Evolutionary conservation across 306 rosid genomes (phyloP).

Genomic region (Hippophae rhamnoides): DNA sequence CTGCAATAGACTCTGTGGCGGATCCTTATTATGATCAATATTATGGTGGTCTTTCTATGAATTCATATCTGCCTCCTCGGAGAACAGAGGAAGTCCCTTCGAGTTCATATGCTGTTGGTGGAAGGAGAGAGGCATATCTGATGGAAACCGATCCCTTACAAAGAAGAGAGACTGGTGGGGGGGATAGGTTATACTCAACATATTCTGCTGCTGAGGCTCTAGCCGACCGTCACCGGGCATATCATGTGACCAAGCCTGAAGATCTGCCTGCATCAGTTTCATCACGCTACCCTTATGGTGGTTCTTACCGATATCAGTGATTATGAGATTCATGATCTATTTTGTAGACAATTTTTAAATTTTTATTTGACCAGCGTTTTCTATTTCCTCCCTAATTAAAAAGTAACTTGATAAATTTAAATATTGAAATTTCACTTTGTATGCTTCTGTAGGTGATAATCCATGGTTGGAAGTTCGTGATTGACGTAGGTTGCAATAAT

Average conservation of each 20-base stretch:
- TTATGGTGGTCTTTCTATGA: slow-evolving; percentile 29
- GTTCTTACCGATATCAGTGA: too few relatives aligned
- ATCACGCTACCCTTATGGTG: too few relatives aligned
- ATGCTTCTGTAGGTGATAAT: too few relatives aligned
- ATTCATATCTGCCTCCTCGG: slow-evolving; percentile 8
- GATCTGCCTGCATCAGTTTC: too few relatives aligned
- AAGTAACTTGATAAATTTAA: too few relatives aligned
- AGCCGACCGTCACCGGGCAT: slow-evolving; percentile 24
- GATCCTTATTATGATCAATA: slow-evolving; percentile 33
- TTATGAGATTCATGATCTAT: too few relatives aligned
- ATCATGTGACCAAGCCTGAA: slow-evolving; percentile 24
- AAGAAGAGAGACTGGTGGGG: slow-evolving; percentile 33
- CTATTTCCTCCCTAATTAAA: too few relatives aligned
- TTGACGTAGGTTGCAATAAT: too few relatives aligned
- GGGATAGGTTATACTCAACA: slow-evolving; percentile 38
- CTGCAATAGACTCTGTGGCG: slow-evolving; percentile 12
- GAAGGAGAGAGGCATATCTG: slow-evolving; percentile 26
- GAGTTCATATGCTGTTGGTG: slow-evolving; percentile 26
- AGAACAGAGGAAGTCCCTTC: slow-evolving; percentile 42
- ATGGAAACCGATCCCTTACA: slow-evolving; percentile 26
- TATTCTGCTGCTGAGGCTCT: slow-evolving; percentile 38
- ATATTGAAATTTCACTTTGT: too few relatives aligned
- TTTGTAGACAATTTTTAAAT: too few relatives aligned
- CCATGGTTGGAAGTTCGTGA: too few relatives aligned
- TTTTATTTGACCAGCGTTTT: too few relatives aligned